phyloP scores from a whole-genome alignment of 306 rosid genomes.

The Casuarina cunninghamiana region DNA sequence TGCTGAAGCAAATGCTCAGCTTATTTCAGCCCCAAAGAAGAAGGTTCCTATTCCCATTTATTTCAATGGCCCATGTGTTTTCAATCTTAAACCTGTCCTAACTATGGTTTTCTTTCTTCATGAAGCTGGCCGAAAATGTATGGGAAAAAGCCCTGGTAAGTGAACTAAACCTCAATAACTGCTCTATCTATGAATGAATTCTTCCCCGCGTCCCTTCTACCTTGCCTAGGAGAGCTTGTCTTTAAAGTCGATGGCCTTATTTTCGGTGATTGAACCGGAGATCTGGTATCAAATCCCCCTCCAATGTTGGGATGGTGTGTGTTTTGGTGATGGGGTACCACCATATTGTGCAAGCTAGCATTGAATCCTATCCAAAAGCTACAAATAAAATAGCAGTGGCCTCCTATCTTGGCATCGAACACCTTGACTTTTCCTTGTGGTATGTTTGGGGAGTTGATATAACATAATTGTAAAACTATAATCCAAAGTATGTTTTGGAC shows the following conservation, averaged over 20 bases:
- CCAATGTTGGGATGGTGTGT: neutral
- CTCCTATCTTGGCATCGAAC: neutral
- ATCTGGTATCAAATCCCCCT: neutral
- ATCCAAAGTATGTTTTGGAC: neutral
- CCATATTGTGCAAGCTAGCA: neutral
- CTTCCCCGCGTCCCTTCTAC: neutral
- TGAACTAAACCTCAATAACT: slow-evolving; percentile 19
- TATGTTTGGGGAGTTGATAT: neutral
- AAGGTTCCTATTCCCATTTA: slow-evolving; percentile 45
- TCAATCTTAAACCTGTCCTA: slow-evolving; percentile 21
- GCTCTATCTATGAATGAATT: neutral
- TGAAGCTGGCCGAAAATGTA: slow-evolving; percentile 75
- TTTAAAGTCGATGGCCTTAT: neutral
- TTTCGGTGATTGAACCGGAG: neutral
- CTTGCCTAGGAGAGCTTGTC: neutral
- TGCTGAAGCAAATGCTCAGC: slow-evolving; percentile 83
- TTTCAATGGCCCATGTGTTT: slow-evolving; percentile 21
- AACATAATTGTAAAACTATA: neutral
- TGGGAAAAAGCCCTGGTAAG: slow-evolving; percentile 93
- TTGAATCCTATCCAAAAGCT: neutral
- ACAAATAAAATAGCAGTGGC: neutral
- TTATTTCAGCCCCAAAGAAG: slow-evolving; percentile 74
- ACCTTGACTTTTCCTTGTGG: neutral
- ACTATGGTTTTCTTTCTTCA: slow-evolving; percentile 31
- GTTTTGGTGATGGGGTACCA: neutral